Evolutionary conservation across 1,284 basidiomycete species (phyloP).

Genomic region (Apiotrichum veenhuisii): DNA sequence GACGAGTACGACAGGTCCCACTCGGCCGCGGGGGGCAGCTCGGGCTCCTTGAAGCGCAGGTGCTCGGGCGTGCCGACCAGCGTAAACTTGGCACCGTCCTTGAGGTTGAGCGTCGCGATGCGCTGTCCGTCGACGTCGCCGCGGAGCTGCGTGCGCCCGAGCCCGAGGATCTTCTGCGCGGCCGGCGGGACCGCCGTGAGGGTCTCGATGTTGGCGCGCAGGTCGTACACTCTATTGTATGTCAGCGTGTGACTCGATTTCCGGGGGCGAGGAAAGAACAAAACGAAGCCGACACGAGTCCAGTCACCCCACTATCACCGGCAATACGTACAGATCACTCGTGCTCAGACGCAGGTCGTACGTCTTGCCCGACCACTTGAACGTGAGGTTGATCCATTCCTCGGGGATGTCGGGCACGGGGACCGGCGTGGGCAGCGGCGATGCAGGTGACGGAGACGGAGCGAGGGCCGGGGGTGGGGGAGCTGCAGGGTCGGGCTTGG

Average conservation of each 20-base stretch:
- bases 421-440: too few species aligned
- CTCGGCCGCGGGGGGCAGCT: conserved; percentile 60
- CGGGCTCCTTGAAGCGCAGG: conserved; percentile 72
- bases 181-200: conserved; percentile 77
- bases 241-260: background rate
- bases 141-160: conserved; percentile 70
- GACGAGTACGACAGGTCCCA: conserved; percentile 69
- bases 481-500: too few species aligned
- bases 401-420: background rate
- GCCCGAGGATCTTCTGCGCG: conserved; percentile 74
- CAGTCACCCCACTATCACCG: background rate
- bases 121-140: conserved; percentile 58
- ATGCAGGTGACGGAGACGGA: too few species aligned
- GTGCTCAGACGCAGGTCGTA: conserved; percentile 8
- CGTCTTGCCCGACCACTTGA: conserved; percentile 17
- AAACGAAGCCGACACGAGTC: background rate
- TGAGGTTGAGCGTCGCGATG: conserved; percentile 49
- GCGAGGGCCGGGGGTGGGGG: too few species aligned
- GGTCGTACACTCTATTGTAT: conserved; percentile 43
- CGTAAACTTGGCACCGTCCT: conserved; percentile 68
- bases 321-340: conserved; percentile 13
- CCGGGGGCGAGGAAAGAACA: background rate
- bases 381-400: conserved; percentile 5
- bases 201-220: conserved; percentile 55
- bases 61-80: conserved; percentile 78